These are phyloP conservation scores for Wickerhamomyces queroliae DNA, from an alignment of 805 yeast species.

Conservation along the genomic window DNA sequence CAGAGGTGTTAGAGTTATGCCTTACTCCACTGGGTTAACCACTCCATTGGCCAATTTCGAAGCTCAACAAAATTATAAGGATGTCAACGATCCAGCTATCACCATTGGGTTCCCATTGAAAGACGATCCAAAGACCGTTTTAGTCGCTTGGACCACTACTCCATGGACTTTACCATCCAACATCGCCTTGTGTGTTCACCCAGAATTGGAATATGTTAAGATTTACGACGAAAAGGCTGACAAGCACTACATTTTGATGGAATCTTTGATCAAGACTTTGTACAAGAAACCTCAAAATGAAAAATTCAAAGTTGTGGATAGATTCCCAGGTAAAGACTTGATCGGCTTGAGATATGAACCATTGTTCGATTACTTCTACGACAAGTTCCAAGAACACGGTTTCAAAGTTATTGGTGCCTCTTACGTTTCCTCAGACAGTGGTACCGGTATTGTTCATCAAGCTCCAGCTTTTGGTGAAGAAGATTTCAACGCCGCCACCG, in stretches of 20 bases:
- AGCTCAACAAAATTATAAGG: slow-evolving; percentile 98
- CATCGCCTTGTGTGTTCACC: slow-evolving; percentile 86
- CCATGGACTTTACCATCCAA: slow-evolving; percentile 99
- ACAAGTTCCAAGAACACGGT: slow-evolving; percentile 67
- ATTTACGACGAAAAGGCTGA: slow-evolving; percentile 85
- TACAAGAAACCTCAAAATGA: slow-evolving; percentile 95
- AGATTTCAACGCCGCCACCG: slow-evolving; percentile 82
- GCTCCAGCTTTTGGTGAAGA: slow-evolving; percentile 99
- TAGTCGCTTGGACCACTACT: slow-evolving; percentile 99
- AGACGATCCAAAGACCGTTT: slow-evolving; percentile 73
- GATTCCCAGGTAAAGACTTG: slow-evolving; percentile 72
- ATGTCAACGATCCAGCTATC: slow-evolving; percentile 94
- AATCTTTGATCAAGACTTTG: slow-evolving; percentile 71
- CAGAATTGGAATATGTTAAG: slow-evolving; percentile 86
- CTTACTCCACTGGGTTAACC: slow-evolving; percentile 95
- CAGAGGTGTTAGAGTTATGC: slow-evolving; percentile 97
- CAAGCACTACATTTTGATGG: slow-evolving; percentile 77
- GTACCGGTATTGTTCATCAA: slow-evolving; percentile 99
- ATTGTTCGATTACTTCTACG: slow-evolving; percentile 73
- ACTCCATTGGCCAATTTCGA: slow-evolving; percentile 97
- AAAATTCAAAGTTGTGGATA: slow-evolving; percentile 77
- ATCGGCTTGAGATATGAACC: slow-evolving; percentile 81
- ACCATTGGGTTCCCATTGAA: slow-evolving; percentile 81
- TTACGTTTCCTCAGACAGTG: slow-evolving; percentile 88
- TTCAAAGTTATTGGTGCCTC: slow-evolving; percentile 78